Conservation (phyloP, 225 moss, liverwort and hornwort genomes). For the Takakia lepidozioides region DNA sequence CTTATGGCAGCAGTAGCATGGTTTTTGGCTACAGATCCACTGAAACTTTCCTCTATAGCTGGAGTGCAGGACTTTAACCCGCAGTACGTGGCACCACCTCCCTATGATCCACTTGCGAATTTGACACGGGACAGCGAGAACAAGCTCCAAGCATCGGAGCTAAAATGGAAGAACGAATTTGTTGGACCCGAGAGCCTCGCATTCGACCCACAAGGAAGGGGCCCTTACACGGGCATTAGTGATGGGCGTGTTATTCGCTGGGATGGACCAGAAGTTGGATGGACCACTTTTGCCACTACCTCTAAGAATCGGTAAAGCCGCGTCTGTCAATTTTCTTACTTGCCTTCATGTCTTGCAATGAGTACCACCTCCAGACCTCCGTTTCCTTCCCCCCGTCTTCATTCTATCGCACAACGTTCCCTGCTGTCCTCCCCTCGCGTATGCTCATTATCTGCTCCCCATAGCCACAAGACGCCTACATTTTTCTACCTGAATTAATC, state of each 20-base stretch:
- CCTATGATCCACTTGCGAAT: slow-evolving; percentile 19
- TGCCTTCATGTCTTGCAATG: no score
- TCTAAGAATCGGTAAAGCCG: slow-evolving; percentile 64
- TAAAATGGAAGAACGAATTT: slow-evolving; percentile 24
- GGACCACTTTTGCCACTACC: slow-evolving; percentile 70
- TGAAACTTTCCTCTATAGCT: slow-evolving; percentile 25
- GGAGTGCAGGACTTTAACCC: slow-evolving; percentile 33
- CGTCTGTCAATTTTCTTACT: no score
- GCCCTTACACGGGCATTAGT: slow-evolving; percentile 74
- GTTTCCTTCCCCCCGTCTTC: not conserved
- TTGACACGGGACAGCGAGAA: slow-evolving; percentile 28
- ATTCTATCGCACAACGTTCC: not conserved
- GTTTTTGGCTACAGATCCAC: slow-evolving; percentile 40
- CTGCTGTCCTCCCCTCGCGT: no score
- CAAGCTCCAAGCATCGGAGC: slow-evolving; percentile 28
- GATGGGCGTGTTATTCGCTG: slow-evolving; percentile 79
- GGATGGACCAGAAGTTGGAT: slow-evolving; percentile 68
- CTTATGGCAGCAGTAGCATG: slow-evolving; percentile 24
- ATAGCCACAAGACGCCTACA: no score
- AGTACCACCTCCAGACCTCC: no score
- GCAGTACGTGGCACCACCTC: slow-evolving; percentile 29
- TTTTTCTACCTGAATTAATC: no score
- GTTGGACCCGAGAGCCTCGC: slow-evolving; percentile 83
- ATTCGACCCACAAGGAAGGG: slow-evolving; percentile 68
- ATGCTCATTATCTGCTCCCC: no score